Evolutionary conservation across 306 rosid genomes (phyloP), one percentile per base, ranked within the genome.

Genomic region (Ormosia emarginata): DNA sequence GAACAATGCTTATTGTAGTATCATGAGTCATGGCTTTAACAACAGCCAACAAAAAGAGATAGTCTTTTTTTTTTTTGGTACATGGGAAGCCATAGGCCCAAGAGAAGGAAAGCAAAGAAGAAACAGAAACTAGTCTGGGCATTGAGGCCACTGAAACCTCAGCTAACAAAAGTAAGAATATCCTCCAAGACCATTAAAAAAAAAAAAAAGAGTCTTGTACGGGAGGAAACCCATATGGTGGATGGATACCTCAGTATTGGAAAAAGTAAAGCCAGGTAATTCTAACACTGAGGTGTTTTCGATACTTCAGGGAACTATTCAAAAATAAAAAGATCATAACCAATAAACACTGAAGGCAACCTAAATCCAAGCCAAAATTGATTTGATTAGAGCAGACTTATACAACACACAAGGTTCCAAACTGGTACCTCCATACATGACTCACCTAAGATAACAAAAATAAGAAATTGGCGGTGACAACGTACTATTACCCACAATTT

Each of bases 401-500:
- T 41, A 53, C 57, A 8, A 62, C 24, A 24, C 24, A 24, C 24
- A 24, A 24, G 24, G 24, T 24, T 24, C 24, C 24, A 24, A 24
- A 24, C 24, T 0, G 1, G 24, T 24, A 24, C n/a, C n/a, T 24
- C 24, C 24, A 24, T 74, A 43, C 49, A 67, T 32, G 6, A 58
- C 72, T 74, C 18, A 30, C 17, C 30, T 14, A 5, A 43, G 44
- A 66, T 55, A 30, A 57, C 46, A 71, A 33, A 79, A 41, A 17
- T 36, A 66, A 56, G 43, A 84, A 14, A 40, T 46, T 56, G n/a
- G n/a, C n/a, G n/a, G n/a, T n/a, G 70, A 78, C 50, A 82, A 68
- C 88, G 68, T 87, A 94, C 98, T 97, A 82, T 80, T 78, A 85
- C 77, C 98, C 97, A 94, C 90, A 94, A 87, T 85, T 85, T 85